phyloP scores from a whole-genome alignment of 2,329 filamentous ascomycete genomes.

The Cadophora malorum region DNA sequence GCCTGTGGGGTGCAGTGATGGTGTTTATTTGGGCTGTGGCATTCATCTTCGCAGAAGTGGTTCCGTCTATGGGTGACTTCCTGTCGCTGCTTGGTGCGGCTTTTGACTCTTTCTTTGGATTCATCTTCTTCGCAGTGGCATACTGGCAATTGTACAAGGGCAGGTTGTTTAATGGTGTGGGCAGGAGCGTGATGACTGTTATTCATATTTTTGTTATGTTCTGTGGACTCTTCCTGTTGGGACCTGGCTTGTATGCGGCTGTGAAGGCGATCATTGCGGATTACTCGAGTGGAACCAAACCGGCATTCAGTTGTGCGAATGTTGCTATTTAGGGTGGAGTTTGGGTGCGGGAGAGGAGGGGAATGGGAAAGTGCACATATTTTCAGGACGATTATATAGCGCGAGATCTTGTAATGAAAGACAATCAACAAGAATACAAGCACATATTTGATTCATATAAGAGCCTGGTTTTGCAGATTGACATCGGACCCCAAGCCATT shows the following conservation, averaged over 20 bases:
- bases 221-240: constrained; percentile 55
- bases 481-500: no score
- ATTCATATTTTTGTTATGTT: constrained; percentile 54
- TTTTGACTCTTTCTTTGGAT: constrained; percentile 57
- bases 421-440: no score
- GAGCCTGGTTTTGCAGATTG: no score
- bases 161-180: constrained; percentile 47
- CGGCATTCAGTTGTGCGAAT: constrained; percentile 58
- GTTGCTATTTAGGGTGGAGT: constrained; percentile 49
- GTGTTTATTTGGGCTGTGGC: constrained; percentile 51
- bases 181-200: constrained; percentile 51
- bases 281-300: constrained; percentile 51
- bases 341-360: not conserved
- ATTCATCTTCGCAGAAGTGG: constrained; percentile 55
- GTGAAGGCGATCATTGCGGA: constrained; percentile 58
- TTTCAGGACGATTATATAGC: no score
- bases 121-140: constrained; percentile 57
- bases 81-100: constrained; percentile 54
- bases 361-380: not conserved
- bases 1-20: constrained; percentile 52
- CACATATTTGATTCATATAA: no score
- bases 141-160: constrained; percentile 54
- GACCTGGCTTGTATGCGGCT: constrained; percentile 58
- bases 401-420: no score
- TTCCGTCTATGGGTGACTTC: constrained; percentile 58